Evolutionary conservation across 306 rosid genomes (phyloP).

Genomic region (Crataegus laevigata): DNA sequence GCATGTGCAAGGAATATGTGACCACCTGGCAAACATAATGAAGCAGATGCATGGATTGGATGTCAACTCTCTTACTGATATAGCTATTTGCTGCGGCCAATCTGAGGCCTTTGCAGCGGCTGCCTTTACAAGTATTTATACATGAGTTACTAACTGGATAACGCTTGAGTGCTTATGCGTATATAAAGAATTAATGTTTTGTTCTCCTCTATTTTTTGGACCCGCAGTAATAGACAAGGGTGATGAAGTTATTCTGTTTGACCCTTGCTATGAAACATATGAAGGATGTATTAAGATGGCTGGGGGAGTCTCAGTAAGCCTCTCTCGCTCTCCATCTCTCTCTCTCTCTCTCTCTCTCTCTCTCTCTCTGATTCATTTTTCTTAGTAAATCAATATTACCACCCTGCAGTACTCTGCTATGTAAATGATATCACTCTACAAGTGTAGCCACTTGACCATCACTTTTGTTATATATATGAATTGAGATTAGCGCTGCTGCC

Average conservation of each 20-base stretch:
- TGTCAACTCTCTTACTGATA: constrained; percentile 62
- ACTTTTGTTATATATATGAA: neutral
- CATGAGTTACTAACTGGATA: no score
- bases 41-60: constrained; percentile 67
- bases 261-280: constrained; percentile 65
- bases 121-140: constrained; percentile 45
- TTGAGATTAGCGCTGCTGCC: neutral
- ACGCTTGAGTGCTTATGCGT: no score
- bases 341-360: no score
- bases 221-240: constrained; percentile 61
- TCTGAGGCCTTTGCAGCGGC: constrained; percentile 78
- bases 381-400: no score
- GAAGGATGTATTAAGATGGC: constrained; percentile 55
- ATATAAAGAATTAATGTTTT: neutral
- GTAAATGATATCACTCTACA: no score
- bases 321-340: neutral
- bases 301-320: constrained; percentile 73
- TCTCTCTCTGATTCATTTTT: no score
- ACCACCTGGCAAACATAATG: constrained; percentile 38
- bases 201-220: constrained; percentile 21
- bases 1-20: constrained; percentile 77
- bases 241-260: constrained; percentile 67
- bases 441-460: neutral
- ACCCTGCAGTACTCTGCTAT: no score
- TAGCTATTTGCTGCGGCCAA: constrained; percentile 82